phyloP scores from a whole-genome alignment of 257 asterid genomes.

The Solanum gracilifrons region DNA sequence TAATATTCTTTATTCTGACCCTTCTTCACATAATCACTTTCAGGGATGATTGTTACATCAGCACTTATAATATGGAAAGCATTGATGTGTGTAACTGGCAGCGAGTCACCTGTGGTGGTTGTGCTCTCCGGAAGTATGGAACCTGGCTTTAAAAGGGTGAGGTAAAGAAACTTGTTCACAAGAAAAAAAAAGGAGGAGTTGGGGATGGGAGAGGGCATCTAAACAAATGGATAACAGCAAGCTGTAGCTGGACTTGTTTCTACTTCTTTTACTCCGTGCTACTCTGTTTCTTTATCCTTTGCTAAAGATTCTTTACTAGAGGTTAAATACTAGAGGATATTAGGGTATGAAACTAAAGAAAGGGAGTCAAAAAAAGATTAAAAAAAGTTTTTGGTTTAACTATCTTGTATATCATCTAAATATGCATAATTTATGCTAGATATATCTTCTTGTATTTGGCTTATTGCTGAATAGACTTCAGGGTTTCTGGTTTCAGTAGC shows the following conservation, averaged over 20 bases:
- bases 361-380: background rate
- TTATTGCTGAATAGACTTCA: background rate
- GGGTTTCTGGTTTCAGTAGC: background rate
- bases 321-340: background rate
- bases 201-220: background rate
- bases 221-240: background rate
- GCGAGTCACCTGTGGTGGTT: slow-evolving; percentile 98
- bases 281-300: background rate
- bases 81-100: slow-evolving; percentile 86
- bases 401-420: background rate
- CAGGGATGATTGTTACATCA: slow-evolving; percentile 97
- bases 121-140: slow-evolving; percentile 99
- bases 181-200: background rate
- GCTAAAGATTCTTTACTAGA: background rate
- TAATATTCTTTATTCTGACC: background rate
- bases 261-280: background rate
- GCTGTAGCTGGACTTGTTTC: background rate
- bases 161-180: background rate
- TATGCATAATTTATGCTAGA: background rate
- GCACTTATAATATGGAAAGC: slow-evolving; percentile 99
- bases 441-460: background rate
- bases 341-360: background rate
- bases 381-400: background rate
- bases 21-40: background rate
- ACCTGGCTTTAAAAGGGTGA: slow-evolving; percentile 96